These are phyloP conservation scores for Exobasidium rhododendri DNA, from an alignment of 1,284 basidiomycete species.

Conservation along the genomic window DNA sequence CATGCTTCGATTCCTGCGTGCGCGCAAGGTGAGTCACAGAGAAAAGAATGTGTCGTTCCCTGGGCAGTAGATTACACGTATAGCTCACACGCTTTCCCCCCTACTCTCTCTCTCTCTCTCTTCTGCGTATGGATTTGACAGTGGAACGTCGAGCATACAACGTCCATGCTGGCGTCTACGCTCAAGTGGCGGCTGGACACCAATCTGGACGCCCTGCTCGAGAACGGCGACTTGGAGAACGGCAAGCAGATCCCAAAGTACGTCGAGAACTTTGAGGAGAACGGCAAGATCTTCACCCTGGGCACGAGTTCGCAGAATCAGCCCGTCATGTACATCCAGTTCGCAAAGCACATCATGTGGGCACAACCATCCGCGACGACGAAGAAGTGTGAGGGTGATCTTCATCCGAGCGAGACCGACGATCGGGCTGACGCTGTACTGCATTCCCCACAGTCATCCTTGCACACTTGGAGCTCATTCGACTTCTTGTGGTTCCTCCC, in stretches of 20 bases:
- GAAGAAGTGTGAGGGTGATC: too few species aligned
- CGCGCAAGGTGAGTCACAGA: conserved; percentile 55
- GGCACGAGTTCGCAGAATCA: conserved; percentile 52
- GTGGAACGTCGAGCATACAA: conserved; percentile 54
- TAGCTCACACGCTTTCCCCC: too few species aligned
- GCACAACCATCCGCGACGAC: conserved; percentile 53
- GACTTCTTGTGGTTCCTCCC: conserved; percentile 50
- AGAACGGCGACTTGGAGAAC: conserved; percentile 19
- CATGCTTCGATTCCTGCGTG: conserved; percentile 55
- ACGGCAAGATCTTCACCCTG: conserved; percentile 53
- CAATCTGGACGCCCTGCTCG: conserved; percentile 25
- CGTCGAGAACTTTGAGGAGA: conserved; percentile 51
- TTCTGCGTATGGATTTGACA: too few species aligned
- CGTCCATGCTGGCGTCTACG: conserved; percentile 54
- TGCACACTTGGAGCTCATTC: conserved; percentile 52
- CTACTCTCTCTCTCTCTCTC: too few species aligned
- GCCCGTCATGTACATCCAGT: conserved; percentile 52
- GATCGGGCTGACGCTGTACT: conserved; percentile 50
- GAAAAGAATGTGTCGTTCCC: too few species aligned
- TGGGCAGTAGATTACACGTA: too few species aligned
- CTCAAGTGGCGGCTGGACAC: conserved; percentile 47
- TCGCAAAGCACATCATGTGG: conserved; percentile 44
- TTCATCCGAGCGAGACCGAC: conserved; percentile 54
- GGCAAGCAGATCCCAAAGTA: conserved; percentile 39
- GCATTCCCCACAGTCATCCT: too few species aligned